phyloP scores from a whole-genome alignment of 805 yeast species.

The Kazachstania viticola region DNA sequence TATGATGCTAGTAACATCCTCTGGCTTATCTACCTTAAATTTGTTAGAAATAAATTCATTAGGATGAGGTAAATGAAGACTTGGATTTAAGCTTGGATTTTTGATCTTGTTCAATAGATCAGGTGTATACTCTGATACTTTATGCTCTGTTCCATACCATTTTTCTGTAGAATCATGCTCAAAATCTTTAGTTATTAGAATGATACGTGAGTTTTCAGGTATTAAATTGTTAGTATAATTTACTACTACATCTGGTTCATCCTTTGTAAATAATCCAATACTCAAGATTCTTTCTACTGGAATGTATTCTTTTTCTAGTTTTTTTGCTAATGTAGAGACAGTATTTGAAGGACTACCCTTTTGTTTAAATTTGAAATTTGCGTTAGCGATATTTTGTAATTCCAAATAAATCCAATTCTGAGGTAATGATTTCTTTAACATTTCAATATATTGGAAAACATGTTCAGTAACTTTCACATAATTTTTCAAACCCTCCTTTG shows the following conservation, averaged over 20 bases:
- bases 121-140: constrained; percentile 33
- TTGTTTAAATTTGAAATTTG: constrained; percentile 71
- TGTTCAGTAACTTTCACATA: constrained; percentile 49
- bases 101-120: constrained; percentile 29
- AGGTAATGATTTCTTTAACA: constrained; percentile 48
- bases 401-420: constrained; percentile 77
- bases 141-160: constrained; percentile 88
- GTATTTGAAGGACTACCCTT: constrained; percentile 62
- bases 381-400: constrained; percentile 50
- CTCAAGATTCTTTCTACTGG: constrained; percentile 59
- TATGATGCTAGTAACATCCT: constrained; percentile 20
- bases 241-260: constrained; percentile 41
- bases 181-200: constrained; percentile 42
- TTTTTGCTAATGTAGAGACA: constrained; percentile 54
- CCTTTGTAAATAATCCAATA: constrained; percentile 43
- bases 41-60: constrained; percentile 77
- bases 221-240: constrained; percentile 39
- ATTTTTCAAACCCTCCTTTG: constrained; percentile 55
- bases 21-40: constrained; percentile 45
- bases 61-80: constrained; percentile 52
- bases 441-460: constrained; percentile 61
- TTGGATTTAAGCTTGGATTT: constrained; percentile 21
- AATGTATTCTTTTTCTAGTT: constrained; percentile 44
- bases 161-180: constrained; percentile 46
- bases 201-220: constrained; percentile 49